Evolutionary conservation across 2,329 filamentous ascomycete genomes (phyloP), one percentile per base, ranked within the genome.

Genomic region (Fusarium domesticum): DNA sequence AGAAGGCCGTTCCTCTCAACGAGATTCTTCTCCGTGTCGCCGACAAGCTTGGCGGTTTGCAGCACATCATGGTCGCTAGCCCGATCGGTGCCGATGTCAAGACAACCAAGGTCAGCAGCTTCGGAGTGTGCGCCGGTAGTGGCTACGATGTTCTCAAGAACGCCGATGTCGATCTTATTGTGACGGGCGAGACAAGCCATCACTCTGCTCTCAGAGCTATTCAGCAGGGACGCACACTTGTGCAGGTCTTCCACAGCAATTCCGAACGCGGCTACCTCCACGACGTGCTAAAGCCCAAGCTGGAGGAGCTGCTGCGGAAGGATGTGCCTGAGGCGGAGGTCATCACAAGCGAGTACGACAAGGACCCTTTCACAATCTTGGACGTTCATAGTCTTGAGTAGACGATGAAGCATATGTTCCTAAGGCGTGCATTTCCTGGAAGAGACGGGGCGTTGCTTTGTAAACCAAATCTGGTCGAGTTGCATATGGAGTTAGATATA

Each of bases 141-240:
- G 93, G 93, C 0, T 86, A 84, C 2, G 81, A 84, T 31, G 76
- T 97, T 16, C 78, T 96, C 46, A 81, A 82, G 50, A 76, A 77
- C 32, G 72, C 83, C 3, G 72, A 80, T 33, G 89, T 90, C 0
- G 89, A 96, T 60, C 67, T 97, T 31, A 69, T 95, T 4, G 87
- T 98, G 57, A 97, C 89, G 1, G 93, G 93, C 2, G 93, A 98
- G 71, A 80, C 97, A 74, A 87, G 82, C 59, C 93, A 98, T 64
- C 93, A 98, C 64, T 89, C 93, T 52, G 90, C 92, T 3, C 77
- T 98, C 45, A 81, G 87, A 31, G 89, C 90, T 1, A 89, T 87
- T 19, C 91, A 96, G 71, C 80, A 84, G 46, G 91, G 91, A 2
- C 84, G 84, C 51, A 85, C 83, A 42, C 87, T 97, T 1, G 80